A percentile compares a stretch with the other conserved stretches of the same genome.
phyloP scores from a whole-genome alignment of 2,329 filamentous ascomycete genomes.

The Pseudogymnoascus sp. region DNA sequence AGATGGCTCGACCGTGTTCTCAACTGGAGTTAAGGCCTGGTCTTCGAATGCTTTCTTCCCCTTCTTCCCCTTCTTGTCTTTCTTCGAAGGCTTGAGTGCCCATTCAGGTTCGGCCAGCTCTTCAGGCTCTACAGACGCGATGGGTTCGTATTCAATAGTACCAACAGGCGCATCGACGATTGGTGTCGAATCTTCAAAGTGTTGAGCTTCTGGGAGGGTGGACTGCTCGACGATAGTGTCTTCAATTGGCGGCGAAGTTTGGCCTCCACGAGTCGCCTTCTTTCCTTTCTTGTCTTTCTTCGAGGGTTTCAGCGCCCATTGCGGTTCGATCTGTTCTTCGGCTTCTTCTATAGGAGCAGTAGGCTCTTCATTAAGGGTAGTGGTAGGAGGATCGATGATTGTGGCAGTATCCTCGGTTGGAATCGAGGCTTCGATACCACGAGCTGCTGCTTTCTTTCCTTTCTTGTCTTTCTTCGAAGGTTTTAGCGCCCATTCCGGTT shows the following conservation, averaged over 20 bases:
- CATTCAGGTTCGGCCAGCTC: background rate
- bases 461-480: slow-evolving; percentile 16
- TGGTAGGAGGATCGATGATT: background rate
- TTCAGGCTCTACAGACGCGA: background rate
- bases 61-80: slow-evolving; percentile 31
- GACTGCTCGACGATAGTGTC: background rate
- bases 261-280: slow-evolving; percentile 22
- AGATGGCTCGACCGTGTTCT: background rate
- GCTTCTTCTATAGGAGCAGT: slow-evolving; percentile 17
- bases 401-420: background rate
- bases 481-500: background rate
- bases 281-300: slow-evolving; percentile 26
- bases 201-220: too few species aligned
- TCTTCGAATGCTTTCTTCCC: slow-evolving; percentile 3
- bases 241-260: background rate
- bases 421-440: background rate
- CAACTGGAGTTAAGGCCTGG: background rate
- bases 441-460: slow-evolving; percentile 29
- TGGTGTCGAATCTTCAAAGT: background rate
- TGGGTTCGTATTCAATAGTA: background rate
- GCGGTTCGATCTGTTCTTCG: slow-evolving; percentile 15
- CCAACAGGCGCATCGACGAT: background rate
- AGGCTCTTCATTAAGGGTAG: background rate
- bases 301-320: slow-evolving; percentile 2
- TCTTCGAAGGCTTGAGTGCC: slow-evolving; percentile 9